Evolutionary conservation across 306 rosid genomes (phyloP).

Genomic region (Hylodesmum podocarpum): DNA sequence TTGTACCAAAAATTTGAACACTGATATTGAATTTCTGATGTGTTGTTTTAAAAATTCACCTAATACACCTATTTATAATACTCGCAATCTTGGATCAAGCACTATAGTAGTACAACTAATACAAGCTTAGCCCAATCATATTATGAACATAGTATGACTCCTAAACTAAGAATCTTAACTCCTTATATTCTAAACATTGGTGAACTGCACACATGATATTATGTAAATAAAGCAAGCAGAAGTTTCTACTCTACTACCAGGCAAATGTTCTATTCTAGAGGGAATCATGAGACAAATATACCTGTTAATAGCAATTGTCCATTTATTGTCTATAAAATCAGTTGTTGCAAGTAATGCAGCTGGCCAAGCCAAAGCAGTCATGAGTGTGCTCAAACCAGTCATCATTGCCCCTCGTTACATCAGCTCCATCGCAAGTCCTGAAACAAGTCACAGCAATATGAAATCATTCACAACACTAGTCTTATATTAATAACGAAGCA

Average conservation of each 20-base stretch:
- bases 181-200: constrained; percentile 1
- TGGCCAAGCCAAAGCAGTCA: constrained; percentile 72
- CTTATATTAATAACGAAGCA: not conserved
- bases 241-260: not conserved
- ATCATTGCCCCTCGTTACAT: constrained; percentile 81
- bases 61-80: not conserved
- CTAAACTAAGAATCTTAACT: constrained; percentile 11
- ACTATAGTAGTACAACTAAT: not conserved
- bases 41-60: not conserved
- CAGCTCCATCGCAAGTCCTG: constrained; percentile 62
- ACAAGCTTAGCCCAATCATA: not conserved
- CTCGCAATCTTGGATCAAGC: not conserved
- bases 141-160: constrained; percentile 5
- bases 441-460: constrained; percentile 19
- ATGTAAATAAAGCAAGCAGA: constrained; percentile 4
- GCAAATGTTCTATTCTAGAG: constrained; percentile 3
- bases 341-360: constrained; percentile 60
- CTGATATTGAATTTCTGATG: not conserved
- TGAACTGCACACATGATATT: constrained; percentile 9
- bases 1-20: not conserved
- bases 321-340: constrained; percentile 68
- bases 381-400: constrained; percentile 63
- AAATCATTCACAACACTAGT: constrained; percentile 12
- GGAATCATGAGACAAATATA: constrained; percentile 33
- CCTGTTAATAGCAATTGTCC: constrained; percentile 76